Conservation (phyloP, 805 yeast genomes). For the Huiozyma naganishii region DNA sequence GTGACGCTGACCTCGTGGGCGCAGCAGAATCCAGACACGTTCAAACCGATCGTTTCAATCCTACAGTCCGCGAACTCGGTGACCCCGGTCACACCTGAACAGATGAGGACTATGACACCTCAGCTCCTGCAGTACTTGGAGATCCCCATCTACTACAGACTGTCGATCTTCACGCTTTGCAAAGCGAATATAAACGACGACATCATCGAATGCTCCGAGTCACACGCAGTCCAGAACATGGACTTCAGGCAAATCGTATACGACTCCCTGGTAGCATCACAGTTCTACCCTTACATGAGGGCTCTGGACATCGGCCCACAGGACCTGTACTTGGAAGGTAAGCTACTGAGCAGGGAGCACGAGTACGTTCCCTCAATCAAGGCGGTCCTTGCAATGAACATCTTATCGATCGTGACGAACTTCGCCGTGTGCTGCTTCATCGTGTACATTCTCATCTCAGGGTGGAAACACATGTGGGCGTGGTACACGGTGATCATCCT, state of each 20-base stretch:
- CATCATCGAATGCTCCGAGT: slow-evolving; percentile 15
- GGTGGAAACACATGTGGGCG: slow-evolving; percentile 3
- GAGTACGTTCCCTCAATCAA: slow-evolving; percentile 26
- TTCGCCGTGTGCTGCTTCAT: slow-evolving; percentile 12
- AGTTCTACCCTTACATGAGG: slow-evolving; percentile 22
- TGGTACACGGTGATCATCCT: slow-evolving; percentile 3
- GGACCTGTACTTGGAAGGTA: slow-evolving; percentile 23
- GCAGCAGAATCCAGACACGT: slow-evolving; percentile 14
- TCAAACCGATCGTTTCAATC: slow-evolving; percentile 17
- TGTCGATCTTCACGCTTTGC: slow-evolving; percentile 25
- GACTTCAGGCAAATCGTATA: slow-evolving; percentile 24
- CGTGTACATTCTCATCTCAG: slow-evolving; percentile 7
- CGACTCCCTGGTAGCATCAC: slow-evolving; percentile 21
- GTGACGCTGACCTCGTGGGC: slow-evolving; percentile 20
- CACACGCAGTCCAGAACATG: slow-evolving; percentile 27
- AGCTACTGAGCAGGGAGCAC: slow-evolving; percentile 21
- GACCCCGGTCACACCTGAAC: slow-evolving; percentile 12
- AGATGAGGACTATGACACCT: slow-evolving; percentile 18
- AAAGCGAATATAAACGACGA: slow-evolving; percentile 15
- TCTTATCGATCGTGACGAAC: slow-evolving; percentile 17
- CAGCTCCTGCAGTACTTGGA: slow-evolving; percentile 16
- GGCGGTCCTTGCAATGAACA: slow-evolving; percentile 21
- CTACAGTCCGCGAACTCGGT: slow-evolving; percentile 11
- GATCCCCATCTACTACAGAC: slow-evolving; percentile 19
- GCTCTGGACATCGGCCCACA: slow-evolving; percentile 20